Evolutionary conservation across 345 rosid genomes (phyloP).

Genomic region (Euphorbia lathyris): DNA sequence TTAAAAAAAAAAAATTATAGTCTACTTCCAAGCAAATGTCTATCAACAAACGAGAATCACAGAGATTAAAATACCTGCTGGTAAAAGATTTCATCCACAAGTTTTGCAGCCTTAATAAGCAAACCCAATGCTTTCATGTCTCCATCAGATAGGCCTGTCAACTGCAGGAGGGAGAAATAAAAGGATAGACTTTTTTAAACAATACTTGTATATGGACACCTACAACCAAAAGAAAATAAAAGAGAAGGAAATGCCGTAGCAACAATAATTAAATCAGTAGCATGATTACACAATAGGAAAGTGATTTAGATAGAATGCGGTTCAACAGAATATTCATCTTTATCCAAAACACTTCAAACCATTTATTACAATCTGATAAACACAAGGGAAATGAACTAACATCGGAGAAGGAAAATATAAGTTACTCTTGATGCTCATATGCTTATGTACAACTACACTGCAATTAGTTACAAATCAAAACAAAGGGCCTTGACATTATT

Average conservation of each 20-base stretch:
- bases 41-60: slow-evolving; percentile 5
- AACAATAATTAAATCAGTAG: neutral
- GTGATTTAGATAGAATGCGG: neutral
- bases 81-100: slow-evolving; percentile 74
- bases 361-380: neutral
- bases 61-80: slow-evolving; percentile 48
- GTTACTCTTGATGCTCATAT: too few relatives aligned
- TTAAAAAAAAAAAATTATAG: neutral
- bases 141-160: slow-evolving; percentile 58
- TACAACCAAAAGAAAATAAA: neutral
- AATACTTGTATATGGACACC: neutral
- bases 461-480: neutral
- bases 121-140: slow-evolving; percentile 64
- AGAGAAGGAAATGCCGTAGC: neutral
- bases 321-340: neutral
- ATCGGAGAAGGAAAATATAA: neutral
- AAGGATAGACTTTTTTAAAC: neutral
- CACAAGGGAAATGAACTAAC: neutral
- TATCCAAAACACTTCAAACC: neutral
- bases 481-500: too few relatives aligned
- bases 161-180: slow-evolving; percentile 40
- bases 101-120: slow-evolving; percentile 73
- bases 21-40: neutral
- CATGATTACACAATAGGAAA: neutral
- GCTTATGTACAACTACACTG: neutral